These are phyloP conservation scores for Ramalina intermedia DNA, from an alignment of 495 filamentous ascomycete genomes.

Conservation along the genomic window DNA sequence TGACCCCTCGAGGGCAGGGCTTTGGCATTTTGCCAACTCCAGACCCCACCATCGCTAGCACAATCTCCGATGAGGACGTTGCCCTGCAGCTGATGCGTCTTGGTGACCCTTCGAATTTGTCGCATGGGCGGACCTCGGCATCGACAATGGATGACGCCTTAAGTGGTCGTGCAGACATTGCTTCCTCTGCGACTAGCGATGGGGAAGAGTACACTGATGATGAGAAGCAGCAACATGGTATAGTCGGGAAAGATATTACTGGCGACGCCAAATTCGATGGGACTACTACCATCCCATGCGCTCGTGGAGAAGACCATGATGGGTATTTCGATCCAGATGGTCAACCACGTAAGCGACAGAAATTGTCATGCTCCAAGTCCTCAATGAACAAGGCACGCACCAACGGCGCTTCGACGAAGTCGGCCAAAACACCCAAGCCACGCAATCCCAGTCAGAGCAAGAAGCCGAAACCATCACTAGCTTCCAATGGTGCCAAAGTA, in stretches of 20 bases:
- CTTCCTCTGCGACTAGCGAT: conserved; percentile 71
- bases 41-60: conserved; percentile 85
- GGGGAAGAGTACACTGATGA: conserved; percentile 64
- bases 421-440: conserved; percentile 31
- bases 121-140: conserved; percentile 78
- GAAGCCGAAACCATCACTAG: conserved; percentile 43
- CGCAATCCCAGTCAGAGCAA: conserved; percentile 23
- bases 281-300: conserved; percentile 55
- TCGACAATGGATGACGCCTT: conserved; percentile 87
- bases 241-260: not conserved
- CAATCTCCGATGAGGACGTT: conserved; percentile 94
- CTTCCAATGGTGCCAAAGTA: conserved; percentile 25
- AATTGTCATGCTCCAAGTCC: not conserved
- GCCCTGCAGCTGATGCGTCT: conserved; percentile 90
- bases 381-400: conserved; percentile 19
- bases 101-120: conserved; percentile 81
- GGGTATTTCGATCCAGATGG: conserved; percentile 38
- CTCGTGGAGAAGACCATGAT: conserved; percentile 46
- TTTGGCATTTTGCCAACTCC: conserved; percentile 73
- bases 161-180: conserved; percentile 71
- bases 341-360: conserved; percentile 10
- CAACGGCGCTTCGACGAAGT: conserved; percentile 26
- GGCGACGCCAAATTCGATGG: conserved; percentile 44
- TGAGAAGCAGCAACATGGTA: conserved; percentile 40
- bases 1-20: conserved; percentile 26